A percentile compares a stretch with the other conserved stretches of the same genome.
These are phyloP conservation scores for Penicillium aurantiogriseum DNA, from an alignment of 2,329 filamentous ascomycete species.

Conservation along the genomic window DNA sequence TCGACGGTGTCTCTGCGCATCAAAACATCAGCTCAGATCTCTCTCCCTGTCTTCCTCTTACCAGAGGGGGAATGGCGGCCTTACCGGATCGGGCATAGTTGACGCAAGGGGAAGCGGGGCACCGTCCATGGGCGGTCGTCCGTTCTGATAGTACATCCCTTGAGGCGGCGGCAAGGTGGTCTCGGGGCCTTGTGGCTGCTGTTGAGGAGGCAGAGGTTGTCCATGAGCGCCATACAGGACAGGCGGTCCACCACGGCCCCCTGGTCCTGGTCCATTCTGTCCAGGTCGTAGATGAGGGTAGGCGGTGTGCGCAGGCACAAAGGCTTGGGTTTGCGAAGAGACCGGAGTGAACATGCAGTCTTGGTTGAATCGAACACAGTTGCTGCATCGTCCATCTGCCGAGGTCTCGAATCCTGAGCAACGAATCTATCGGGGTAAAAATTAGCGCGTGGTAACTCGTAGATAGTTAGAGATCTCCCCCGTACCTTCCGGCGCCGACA, in stretches of 20 bases:
- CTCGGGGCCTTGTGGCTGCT: constrained; percentile 41
- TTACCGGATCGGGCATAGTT: constrained; percentile 47
- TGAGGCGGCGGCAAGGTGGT: constrained; percentile 41
- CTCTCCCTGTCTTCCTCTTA: not conserved
- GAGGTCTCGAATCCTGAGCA: constrained; percentile 73
- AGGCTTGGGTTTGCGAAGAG: constrained; percentile 70
- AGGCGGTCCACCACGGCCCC: constrained; percentile 31
- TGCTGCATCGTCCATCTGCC: constrained; percentile 69
- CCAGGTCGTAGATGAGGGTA: constrained; percentile 52
- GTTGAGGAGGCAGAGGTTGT: constrained; percentile 48
- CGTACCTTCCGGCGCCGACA: constrained; percentile 53
- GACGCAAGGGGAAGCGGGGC: constrained; percentile 40
- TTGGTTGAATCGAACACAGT: constrained; percentile 71
- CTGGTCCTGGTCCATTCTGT: constrained; percentile 35
- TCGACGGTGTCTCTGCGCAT: constrained; percentile 42
- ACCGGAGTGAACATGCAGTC: constrained; percentile 76
- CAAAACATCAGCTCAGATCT: constrained; percentile 11
- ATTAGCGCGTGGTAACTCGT: not conserved
- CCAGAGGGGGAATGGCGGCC: constrained; percentile 30
- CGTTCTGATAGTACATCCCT: constrained; percentile 44
- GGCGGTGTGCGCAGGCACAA: constrained; percentile 69
- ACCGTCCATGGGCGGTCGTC: constrained; percentile 29
- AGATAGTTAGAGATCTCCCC: not conserved
- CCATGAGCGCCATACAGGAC: constrained; percentile 51
- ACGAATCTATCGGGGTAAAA: constrained; percentile 58